Evolutionary conservation across 2,329 filamentous ascomycete species (phyloP).

Genomic region (Westerdykella aurantiaca): DNA sequence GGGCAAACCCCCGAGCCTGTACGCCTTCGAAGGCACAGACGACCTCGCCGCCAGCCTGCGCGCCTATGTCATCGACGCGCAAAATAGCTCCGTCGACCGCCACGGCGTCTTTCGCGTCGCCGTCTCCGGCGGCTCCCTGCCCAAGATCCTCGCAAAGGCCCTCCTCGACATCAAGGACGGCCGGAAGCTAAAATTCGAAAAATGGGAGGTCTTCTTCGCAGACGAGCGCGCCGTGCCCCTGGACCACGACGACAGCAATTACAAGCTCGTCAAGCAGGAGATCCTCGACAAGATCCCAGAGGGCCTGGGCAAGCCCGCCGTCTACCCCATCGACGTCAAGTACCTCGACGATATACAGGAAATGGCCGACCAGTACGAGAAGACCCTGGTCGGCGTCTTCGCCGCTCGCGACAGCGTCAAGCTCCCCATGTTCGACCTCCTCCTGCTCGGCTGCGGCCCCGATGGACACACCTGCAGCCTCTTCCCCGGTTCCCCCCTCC

Average conservation of each 20-base stretch:
- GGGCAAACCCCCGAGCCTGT: conserved; percentile 57
- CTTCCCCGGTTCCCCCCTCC: conserved; percentile 82
- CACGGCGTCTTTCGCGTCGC: conserved; percentile 85
- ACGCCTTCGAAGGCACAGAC: conserved; percentile 66
- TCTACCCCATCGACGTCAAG: conserved; percentile 70
- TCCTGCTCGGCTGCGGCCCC: conserved; percentile 88
- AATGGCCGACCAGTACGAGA: conserved; percentile 88
- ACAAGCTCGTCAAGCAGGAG: conserved; percentile 78
- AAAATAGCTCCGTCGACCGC: conserved; percentile 71
- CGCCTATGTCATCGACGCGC: conserved; percentile 73
- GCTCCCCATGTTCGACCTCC: conserved; percentile 88
- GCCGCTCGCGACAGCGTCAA: conserved; percentile 90
- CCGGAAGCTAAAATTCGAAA: conserved; percentile 68
- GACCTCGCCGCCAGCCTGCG: conserved; percentile 72
- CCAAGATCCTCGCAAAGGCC: conserved; percentile 78
- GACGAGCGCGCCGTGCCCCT: conserved; percentile 94
- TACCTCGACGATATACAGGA: conserved; percentile 77
- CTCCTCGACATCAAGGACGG: conserved; percentile 58
- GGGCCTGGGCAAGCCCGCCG: conserved; percentile 58
- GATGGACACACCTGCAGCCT: conserved; percentile 97
- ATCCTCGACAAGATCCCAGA: conserved; percentile 81
- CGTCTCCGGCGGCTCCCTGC: conserved; percentile 89
- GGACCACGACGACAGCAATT: conserved; percentile 91
- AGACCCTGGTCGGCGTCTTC: conserved; percentile 77
- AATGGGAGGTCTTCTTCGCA: conserved; percentile 98